Base-by-base conservation (phyloP, 2,329 filamentous ascomycete genomes). In the Lasiodiplodia gonubiensis region DNA sequence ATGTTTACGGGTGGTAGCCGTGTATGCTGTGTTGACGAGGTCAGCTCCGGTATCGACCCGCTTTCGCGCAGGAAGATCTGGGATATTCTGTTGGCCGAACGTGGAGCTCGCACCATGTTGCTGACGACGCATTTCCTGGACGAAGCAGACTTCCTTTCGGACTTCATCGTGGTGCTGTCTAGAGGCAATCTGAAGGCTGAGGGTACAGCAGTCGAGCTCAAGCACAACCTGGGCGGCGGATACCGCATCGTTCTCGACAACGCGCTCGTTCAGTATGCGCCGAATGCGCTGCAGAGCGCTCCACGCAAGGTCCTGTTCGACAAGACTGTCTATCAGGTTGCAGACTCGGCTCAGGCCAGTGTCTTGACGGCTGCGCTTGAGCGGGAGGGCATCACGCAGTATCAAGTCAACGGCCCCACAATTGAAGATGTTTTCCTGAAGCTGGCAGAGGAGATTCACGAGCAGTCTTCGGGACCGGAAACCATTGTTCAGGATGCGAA, bases 61-160 rank as follows among this genome's bases (percentile, higher is more conserved):
- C 82, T 97, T 1, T 94, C 91, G 23, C 86, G 94, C 66, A 84
- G 93, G 33, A 97, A 97, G 80, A 92, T 97, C 27, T 97, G 94
- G 94, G 93, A 97, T 72, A 97, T 97, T 68, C 83, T 97, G 25
- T 83, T 97, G 14, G 91, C 91, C 1, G 93, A 97, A 78, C 88
- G 94, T 67, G 93, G 93, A 23, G 85, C 85, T 68, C 85, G 94
- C 51, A 97, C 94, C 0, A 91, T 97, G 72, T 87, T 97, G 51
- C 79, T 97, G 67, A 97, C 94, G 0, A 97, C 94, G 0, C 94
- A 97, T 77, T 97, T 97, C 77, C 84, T 97, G 10, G 94, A 97
- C 74, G 94, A 97, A 78, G 94, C 94, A 0, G 94, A 97, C 74
- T 83, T 97, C 1, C 85, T 97, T 0, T 91, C 93, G 0, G 94